Evolutionary conservation across 257 asterid species (phyloP).

Genomic region (Verbascum thapsus): DNA sequence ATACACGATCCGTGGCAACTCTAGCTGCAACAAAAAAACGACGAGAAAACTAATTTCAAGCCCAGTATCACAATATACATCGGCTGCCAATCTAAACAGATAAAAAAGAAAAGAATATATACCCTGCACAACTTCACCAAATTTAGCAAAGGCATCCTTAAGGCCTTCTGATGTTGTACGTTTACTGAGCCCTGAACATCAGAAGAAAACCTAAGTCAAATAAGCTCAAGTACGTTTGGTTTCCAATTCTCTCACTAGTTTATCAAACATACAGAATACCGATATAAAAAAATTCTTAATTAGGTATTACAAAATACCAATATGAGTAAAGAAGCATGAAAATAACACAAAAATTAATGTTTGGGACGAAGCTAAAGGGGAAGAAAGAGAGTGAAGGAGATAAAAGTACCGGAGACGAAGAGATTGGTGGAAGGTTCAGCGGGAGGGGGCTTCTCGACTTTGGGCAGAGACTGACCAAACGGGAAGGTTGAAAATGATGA

Average conservation of each 20-base stretch:
- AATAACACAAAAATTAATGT: not conserved
- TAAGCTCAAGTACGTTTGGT: too few relatives aligned
- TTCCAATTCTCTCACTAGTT: too few relatives aligned
- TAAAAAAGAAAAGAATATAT: not conserved
- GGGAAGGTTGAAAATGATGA: constrained; percentile 40
- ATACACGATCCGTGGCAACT: constrained; percentile 76
- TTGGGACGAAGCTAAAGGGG: too few relatives aligned
- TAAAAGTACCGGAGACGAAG: constrained; percentile 48
- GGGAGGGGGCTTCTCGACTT: constrained; percentile 44
- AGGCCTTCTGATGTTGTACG: constrained; percentile 27
- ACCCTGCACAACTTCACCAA: constrained; percentile 28
- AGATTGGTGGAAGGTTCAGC: constrained; percentile 62
- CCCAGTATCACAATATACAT: not conserved
- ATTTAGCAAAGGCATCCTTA: constrained; percentile 29
- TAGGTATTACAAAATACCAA: not conserved
- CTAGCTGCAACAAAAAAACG: constrained; percentile 61
- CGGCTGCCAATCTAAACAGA: not conserved
- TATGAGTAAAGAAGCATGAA: not conserved
- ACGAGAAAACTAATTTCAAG: not conserved
- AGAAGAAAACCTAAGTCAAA: not conserved
- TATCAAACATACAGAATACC: too few relatives aligned
- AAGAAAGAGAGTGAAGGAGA: not conserved
- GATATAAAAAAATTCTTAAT: not conserved
- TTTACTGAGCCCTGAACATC: constrained; percentile 28
- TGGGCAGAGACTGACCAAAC: constrained; percentile 34